phyloP scores from a whole-genome alignment of 495 filamentous ascomycete genomes.

The Aspergillus steynii region DNA sequence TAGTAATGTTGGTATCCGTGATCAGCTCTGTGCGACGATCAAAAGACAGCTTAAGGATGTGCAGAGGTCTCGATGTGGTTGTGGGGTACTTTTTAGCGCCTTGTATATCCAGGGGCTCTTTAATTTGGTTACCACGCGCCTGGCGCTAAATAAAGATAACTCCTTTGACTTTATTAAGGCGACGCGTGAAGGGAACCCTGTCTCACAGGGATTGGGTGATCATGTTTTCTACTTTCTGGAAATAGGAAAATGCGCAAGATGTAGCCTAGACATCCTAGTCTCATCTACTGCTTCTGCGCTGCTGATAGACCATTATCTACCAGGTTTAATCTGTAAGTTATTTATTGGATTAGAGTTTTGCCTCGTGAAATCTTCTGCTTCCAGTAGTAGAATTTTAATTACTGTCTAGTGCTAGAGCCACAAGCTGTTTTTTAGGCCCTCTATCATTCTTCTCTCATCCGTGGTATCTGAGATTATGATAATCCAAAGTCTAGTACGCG shows the following conservation, averaged over 20 bases:
- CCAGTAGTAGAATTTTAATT: neutral
- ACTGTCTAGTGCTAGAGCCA: constrained; percentile 20
- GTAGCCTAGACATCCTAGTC: constrained; percentile 14
- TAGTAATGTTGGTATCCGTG: neutral
- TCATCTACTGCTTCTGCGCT: constrained; percentile 30
- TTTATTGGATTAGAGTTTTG: neutral
- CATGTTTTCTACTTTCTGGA: constrained; percentile 20
- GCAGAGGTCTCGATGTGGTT: neutral
- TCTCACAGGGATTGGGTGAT: constrained; percentile 2
- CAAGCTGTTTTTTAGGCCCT: constrained; percentile 21
- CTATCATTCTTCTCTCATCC: constrained; percentile 16
- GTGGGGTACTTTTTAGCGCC: constrained; percentile 10
- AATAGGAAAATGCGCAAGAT: constrained; percentile 9
- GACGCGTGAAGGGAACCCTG: constrained; percentile 13
- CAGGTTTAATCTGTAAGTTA: constrained; percentile 28
- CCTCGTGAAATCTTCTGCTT: neutral
- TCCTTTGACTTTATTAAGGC: constrained; percentile 22
- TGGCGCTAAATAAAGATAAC: constrained; percentile 1
- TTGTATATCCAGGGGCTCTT: constrained; percentile 15
- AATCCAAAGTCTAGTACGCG: constrained; percentile 9
- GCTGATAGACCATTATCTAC: constrained; percentile 33
- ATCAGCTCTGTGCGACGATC: constrained; percentile 1
- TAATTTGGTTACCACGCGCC: constrained; percentile 13
- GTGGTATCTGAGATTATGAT: constrained; percentile 12
- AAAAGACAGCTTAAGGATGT: neutral